Conservation (phyloP, 2,329 filamentous ascomycete species). For the Ciborinia camelliae region DNA sequence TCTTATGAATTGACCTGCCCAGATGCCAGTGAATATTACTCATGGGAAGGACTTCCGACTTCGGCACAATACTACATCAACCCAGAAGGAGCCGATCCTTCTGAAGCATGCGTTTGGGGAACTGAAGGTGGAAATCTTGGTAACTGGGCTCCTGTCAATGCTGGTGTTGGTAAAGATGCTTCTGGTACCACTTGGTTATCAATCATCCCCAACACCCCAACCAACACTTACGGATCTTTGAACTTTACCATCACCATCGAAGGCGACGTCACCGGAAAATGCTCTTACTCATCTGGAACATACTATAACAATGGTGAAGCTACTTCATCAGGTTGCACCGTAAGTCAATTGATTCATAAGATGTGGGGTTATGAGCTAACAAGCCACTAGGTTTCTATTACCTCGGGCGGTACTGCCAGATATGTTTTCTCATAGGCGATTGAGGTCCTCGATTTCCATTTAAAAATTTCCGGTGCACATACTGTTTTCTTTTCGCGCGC, state of each 20-base stretch:
- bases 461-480: slow-evolving; percentile 26
- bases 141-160: slow-evolving; percentile 85
- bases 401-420: slow-evolving; percentile 23
- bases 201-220: slow-evolving; percentile 80
- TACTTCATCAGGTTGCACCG: slow-evolving; percentile 37
- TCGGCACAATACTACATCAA: slow-evolving; percentile 98
- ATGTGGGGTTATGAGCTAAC: slow-evolving; percentile 23
- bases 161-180: slow-evolving; percentile 71
- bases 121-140: slow-evolving; percentile 56
- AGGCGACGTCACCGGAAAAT: slow-evolving; percentile 47
- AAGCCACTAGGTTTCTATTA: slow-evolving; percentile 28
- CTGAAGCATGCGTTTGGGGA: slow-evolving; percentile 76
- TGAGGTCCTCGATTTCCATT: slow-evolving; percentile 20
- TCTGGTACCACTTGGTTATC: slow-evolving; percentile 71
- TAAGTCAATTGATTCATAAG: slow-evolving; percentile 29
- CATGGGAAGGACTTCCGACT: slow-evolving; percentile 69
- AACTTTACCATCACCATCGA: slow-evolving; percentile 76
- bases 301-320: slow-evolving; percentile 35
- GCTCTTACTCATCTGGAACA: slow-evolving; percentile 31
- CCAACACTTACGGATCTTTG: slow-evolving; percentile 59
- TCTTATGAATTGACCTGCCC: slow-evolving; percentile 71
- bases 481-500: slow-evolving; percentile 25
- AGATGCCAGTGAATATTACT: slow-evolving; percentile 65
- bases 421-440: slow-evolving; percentile 32
- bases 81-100: slow-evolving; percentile 63